Conservation (phyloP, 192 early-diverging fungal species). For the Coemansia sp. region DNA sequence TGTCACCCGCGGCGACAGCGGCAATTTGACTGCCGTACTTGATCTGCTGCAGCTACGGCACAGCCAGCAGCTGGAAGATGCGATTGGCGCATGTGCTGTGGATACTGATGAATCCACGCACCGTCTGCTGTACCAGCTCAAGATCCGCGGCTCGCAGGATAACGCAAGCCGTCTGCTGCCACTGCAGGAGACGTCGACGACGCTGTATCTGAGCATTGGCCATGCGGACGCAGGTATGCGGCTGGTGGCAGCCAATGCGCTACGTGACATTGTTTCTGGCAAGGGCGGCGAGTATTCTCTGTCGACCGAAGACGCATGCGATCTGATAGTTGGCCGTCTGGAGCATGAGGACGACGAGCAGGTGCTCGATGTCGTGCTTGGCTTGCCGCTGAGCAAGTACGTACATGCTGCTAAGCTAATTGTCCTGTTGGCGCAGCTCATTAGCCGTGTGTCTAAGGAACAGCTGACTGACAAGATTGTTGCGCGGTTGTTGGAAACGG, state of each 20-base stretch:
- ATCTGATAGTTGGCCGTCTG: constrained; percentile 30
- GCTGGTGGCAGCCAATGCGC: constrained; percentile 65
- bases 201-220: constrained; percentile 78
- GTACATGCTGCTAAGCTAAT: constrained; percentile 16
- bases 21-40: neutral
- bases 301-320: constrained; percentile 13
- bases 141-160: constrained; percentile 13
- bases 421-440: constrained; percentile 18
- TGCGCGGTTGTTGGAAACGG: constrained; percentile 16
- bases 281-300: constrained; percentile 29
- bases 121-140: constrained; percentile 34
- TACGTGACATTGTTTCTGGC: constrained; percentile 58
- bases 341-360: constrained; percentile 35
- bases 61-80: constrained; percentile 35
- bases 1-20: constrained; percentile 7
- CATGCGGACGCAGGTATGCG: constrained; percentile 70
- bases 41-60: constrained; percentile 33
- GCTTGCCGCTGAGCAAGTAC: constrained; percentile 18
- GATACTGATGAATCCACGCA: constrained; percentile 13
- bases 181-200: constrained; percentile 70
- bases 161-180: constrained; percentile 36
- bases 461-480: constrained; percentile 9
- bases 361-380: constrained; percentile 24
- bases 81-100: constrained; percentile 21
- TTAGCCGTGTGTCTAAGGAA: constrained; percentile 23